Evolutionary conservation across 805 yeast genomes (phyloP), one percentile per base, ranked within the genome.

Genomic region (Dipodascus albidus): DNA sequence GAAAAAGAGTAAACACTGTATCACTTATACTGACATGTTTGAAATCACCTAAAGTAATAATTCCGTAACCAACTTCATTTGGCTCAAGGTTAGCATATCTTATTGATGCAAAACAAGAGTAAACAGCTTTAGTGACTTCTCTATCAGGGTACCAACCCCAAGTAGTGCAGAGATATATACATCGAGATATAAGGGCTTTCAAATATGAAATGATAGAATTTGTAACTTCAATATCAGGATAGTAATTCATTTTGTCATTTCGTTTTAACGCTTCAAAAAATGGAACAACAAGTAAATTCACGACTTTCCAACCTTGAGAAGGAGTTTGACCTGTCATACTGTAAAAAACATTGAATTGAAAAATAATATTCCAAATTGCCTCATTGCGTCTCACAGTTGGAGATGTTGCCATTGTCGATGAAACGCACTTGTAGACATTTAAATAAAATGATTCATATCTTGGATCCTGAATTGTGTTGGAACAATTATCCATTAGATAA

Each of bases 71-170:
- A 15, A 15, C 27, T n/a, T 47, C 49, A 15, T 47, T 21, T 4
- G 44, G 44, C 22, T 47, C 49, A 6, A 47, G n/a, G 22, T 47
- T 47, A 11, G 31, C 31, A 17, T 22, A 47, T 27, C 31, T 4
- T 20, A 22, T 47, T 3, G 24, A 9, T 15, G 49, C 6, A n/a
- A 47, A 47, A n/a, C 24, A 22, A 4, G 31, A 14, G n/a, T 47
- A 47, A 21, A 22, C 31, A 47, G 24, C 24, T 22, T 47, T 21
- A 6, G 49, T 17, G 4, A 47, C 24, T 4, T 15, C 24, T 17
- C 23, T 47, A 23, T 23, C 31, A 9, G 49, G 49, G 14, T 20
- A 23, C 49, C 49, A 47, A 22, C 19, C n/a, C 49, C 49, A 47
- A 21, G 23, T 47, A 3, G 17, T 21, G 17, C 24, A 22, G 14